Conservation (phyloP, 495 filamentous ascomycete genomes). For the Daldinia bambusicola region DNA sequence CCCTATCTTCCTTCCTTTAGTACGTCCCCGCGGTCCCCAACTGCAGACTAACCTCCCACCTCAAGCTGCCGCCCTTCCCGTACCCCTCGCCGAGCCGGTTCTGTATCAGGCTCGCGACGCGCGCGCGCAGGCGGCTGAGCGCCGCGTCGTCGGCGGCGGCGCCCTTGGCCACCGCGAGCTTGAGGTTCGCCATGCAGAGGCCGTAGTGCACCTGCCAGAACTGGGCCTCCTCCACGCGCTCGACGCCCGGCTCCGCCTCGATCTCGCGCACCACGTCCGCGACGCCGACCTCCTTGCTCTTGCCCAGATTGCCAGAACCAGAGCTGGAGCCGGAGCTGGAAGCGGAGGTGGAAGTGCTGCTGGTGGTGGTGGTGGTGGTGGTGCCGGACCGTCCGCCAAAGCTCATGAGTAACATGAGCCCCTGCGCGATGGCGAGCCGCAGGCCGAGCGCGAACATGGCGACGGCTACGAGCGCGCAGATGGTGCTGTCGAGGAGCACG, state of each 20-base stretch:
- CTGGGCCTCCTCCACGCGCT: conserved; percentile 82
- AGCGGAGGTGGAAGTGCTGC: neutral
- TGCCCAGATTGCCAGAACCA: conserved; percentile 21
- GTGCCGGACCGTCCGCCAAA: conserved; percentile 57
- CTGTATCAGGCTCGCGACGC: conserved; percentile 79
- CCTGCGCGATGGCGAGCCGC: conserved; percentile 83
- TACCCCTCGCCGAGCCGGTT: conserved; percentile 90
- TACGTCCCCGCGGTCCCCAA: conserved; percentile 50
- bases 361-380: too few species aligned
- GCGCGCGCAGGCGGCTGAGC: conserved; percentile 74
- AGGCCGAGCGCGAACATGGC: conserved; percentile 88
- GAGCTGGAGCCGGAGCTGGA: conserved; percentile 18
- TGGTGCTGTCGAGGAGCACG: conserved; percentile 80
- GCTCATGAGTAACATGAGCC: conserved; percentile 94
- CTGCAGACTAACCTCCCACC: conserved; percentile 84
- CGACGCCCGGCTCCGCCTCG: conserved; percentile 78
- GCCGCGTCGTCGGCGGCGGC: conserved; percentile 67
- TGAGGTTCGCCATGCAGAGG: conserved; percentile 93
- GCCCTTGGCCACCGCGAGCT: conserved; percentile 71
- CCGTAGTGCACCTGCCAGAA: conserved; percentile 99
- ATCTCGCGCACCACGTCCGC: conserved; percentile 84
- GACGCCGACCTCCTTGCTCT: conserved; percentile 63
- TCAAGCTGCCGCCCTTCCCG: conserved; percentile 76
- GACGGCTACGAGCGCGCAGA: conserved; percentile 81
- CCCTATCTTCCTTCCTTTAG: conserved; percentile 7